These are phyloP conservation scores for Adansonia digitata DNA, from an alignment of 345 rosid species.

Conservation along the genomic window DNA sequence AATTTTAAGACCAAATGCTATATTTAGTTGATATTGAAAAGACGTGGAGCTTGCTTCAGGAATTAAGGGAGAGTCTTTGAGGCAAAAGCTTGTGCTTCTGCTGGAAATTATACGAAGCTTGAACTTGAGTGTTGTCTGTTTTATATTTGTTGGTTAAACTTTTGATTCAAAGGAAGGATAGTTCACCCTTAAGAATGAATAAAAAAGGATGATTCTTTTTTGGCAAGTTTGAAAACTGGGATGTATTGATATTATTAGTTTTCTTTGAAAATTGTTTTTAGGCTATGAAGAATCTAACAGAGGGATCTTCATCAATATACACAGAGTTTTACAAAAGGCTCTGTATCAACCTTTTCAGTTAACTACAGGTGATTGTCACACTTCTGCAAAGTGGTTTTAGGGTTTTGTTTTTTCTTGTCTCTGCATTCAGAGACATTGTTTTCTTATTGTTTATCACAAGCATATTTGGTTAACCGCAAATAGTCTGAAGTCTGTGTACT, in stretches of 20 bases:
- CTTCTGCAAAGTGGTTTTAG: background rate
- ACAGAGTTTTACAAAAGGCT: slow-evolving; percentile 23
- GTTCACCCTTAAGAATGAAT: background rate
- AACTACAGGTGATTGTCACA: slow-evolving; percentile 32
- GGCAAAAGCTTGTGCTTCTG: background rate
- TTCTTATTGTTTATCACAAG: background rate
- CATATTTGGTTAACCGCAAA: background rate
- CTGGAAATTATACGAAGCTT: background rate
- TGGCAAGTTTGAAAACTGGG: background rate
- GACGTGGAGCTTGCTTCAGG: background rate
- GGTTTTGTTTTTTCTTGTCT: background rate
- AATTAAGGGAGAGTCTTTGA: background rate
- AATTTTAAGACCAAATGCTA: background rate
- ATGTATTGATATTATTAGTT: slow-evolving; percentile 2
- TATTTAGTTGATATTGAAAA: background rate
- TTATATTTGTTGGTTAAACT: background rate
- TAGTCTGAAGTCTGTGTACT: background rate
- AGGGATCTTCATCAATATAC: slow-evolving; percentile 28
- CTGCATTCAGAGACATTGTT: background rate
- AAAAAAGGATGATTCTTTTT: background rate
- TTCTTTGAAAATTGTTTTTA: background rate
- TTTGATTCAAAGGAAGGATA: background rate
- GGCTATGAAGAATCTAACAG: slow-evolving; percentile 27
- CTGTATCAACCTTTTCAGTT: slow-evolving; percentile 24
- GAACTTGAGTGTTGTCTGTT: background rate